phyloP scores from a whole-genome alignment of 2,329 filamentous ascomycete genomes.

The Calonectria henricotiae region DNA sequence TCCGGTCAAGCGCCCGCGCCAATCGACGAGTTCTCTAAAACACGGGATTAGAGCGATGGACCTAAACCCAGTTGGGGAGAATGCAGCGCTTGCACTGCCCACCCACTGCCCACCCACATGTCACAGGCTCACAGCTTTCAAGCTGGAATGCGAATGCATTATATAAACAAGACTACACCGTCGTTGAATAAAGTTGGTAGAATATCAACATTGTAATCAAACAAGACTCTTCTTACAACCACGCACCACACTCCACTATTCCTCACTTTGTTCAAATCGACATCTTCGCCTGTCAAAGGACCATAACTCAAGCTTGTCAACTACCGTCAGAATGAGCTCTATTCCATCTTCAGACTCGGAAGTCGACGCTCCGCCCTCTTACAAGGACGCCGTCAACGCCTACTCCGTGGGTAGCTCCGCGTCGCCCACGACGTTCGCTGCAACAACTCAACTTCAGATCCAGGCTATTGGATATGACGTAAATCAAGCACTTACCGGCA shows the following conservation, averaged over 20 bases:
- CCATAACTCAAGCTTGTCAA: not conserved
- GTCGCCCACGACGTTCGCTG: not conserved
- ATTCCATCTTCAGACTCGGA: slow-evolving; percentile 2
- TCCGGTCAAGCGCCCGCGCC: not conserved
- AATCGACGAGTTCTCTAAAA: not conserved
- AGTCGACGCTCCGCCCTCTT: slow-evolving; percentile 10
- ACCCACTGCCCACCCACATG: not conserved
- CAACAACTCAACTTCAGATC: slow-evolving; percentile 18
- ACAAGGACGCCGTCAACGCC: not conserved
- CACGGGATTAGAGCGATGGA: not conserved
- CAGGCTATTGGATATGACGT: slow-evolving; percentile 24
- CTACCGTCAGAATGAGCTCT: not conserved
- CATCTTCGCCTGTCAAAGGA: not conserved
- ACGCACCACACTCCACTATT: no score
- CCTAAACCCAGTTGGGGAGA: not conserved
- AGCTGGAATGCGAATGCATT: slow-evolving; percentile 2
- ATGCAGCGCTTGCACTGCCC: slow-evolving; percentile 14
- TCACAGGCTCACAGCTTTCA: slow-evolving; percentile 9
- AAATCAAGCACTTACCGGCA: slow-evolving; percentile 14
- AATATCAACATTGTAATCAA: slow-evolving; percentile 9
- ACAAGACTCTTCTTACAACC: not conserved
- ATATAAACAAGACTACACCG: slow-evolving; percentile 18
- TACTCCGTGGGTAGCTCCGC: slow-evolving; percentile 9
- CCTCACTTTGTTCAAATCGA: no score
- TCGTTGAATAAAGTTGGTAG: no score